Base-by-base conservation (phyloP, 768 basidiomycete genomes). In the Paxillus involutus region DNA sequence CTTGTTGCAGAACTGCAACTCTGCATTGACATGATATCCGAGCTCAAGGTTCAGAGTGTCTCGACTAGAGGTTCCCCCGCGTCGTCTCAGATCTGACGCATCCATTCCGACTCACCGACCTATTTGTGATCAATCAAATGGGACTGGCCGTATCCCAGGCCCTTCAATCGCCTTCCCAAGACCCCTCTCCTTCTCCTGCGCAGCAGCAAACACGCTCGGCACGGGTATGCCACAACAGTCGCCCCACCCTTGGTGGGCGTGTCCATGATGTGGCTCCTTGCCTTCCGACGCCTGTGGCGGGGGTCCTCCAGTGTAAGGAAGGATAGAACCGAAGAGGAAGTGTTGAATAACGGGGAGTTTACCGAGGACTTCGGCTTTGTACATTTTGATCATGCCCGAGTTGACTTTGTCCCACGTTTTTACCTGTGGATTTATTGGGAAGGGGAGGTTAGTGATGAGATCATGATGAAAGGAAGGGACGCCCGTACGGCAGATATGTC, bases 321-420 rank as follows among this genome's bases (percentile, higher is more conserved):
- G 80, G 59, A 97, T 75, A 1, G 85, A 85, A 6, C 97, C 96
- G 61, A 98, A 98, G 43, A 95, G 77, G 70, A 98, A 95, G 71
- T 99, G 97, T 71, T 98, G 96, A 36, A 92, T 83, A 52, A 99
- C 94, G 2, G 97, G 96, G 3, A 98, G 85, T 64, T 98, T 98
- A 54, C 88, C 89, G 11, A 98, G 79, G 0, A 99, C 96, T 70
- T 99, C 95, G 36, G 93, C 95, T 42, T 79, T 78, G 74, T 95
- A 98, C 96, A 99, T 98, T 71, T 98, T 99, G 71, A 91, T 79
- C 93, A 99, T 97, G 4, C 96, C 96, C 6, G 78, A 72, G 69
- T 98, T 98, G 59, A 98, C 93, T 69, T 97, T 98, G 63, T 92
- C 90, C 96, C 96, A 98, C 10, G 90, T 87, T 71, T 90, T 93